Percentiles rank a stretch among this genome's conserved stretches.
phyloP scores from a whole-genome alignment of 305 asterid species.

The Rubia tinctorum region DNA sequence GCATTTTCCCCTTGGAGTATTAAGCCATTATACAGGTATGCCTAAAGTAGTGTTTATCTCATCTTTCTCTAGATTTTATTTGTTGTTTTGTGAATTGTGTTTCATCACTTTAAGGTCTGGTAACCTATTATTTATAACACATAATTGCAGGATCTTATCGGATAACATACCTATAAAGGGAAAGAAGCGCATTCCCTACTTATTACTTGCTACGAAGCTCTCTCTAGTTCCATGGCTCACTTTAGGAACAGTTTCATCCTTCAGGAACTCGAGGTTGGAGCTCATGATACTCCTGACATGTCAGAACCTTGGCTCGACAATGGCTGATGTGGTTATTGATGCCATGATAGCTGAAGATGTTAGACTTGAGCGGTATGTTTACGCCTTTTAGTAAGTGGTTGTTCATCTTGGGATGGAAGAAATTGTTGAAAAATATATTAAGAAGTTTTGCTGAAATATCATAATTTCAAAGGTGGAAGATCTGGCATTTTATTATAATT shows the following conservation, averaged over 20 bases:
- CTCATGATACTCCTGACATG: slow-evolving; percentile 77
- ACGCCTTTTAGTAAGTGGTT: neutral
- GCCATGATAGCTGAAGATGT: slow-evolving; percentile 99
- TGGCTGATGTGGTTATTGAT: slow-evolving; percentile 98
- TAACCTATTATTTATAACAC: slow-evolving; percentile 11
- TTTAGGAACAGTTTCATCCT: slow-evolving; percentile 48
- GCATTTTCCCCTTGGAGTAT: slow-evolving; percentile 95
- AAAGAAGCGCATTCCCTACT: slow-evolving; percentile 81
- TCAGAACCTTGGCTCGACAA: slow-evolving; percentile 95
- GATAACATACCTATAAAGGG: slow-evolving; percentile 91
- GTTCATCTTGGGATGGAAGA: neutral
- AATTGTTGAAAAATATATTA: neutral
- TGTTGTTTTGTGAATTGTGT: neutral
- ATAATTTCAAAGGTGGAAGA: neutral
- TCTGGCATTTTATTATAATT: too few relatives aligned
- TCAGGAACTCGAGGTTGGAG: slow-evolving; percentile 57
- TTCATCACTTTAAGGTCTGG: neutral
- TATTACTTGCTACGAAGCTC: slow-evolving; percentile 62
- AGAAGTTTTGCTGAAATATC: slow-evolving; percentile 5
- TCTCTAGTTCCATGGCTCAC: slow-evolving; percentile 82
- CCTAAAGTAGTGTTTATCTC: neutral
- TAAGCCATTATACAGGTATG: slow-evolving; percentile 89
- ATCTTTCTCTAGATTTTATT: slow-evolving; percentile 2
- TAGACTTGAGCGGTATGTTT: slow-evolving; percentile 72
- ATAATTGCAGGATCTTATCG: slow-evolving; percentile 67